Conservation (phyloP, 2,329 filamentous ascomycete genomes). For the Plenodomus lindquistii region DNA sequence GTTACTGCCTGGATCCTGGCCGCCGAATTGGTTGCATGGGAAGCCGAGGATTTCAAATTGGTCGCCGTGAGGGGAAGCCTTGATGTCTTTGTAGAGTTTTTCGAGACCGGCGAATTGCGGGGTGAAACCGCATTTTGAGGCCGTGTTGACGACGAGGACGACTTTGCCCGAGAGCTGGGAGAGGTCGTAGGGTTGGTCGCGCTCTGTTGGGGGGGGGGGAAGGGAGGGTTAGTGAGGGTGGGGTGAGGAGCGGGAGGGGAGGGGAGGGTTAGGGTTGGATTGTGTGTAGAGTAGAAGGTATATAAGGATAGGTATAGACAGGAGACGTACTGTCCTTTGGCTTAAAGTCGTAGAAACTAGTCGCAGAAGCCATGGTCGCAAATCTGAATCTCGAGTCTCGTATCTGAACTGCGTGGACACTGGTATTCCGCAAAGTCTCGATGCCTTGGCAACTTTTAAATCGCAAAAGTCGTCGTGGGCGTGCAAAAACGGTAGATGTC, state of each 20-base stretch:
- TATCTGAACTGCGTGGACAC: no score
- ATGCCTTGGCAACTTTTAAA: no score
- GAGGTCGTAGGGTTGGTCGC: slow-evolving; percentile 72
- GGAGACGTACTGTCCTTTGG: slow-evolving; percentile 73
- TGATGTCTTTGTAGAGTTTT: slow-evolving; percentile 80
- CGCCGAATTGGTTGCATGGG: slow-evolving; percentile 96
- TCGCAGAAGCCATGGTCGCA: slow-evolving; percentile 67
- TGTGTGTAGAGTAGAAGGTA: neutral
- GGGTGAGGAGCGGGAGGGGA: neutral
- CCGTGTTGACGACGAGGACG: slow-evolving; percentile 94
- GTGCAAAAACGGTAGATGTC: no score
- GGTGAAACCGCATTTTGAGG: slow-evolving; percentile 98
- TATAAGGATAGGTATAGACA: neutral
- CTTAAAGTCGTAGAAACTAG: slow-evolving; percentile 81
- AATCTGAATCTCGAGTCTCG: slow-evolving; percentile 2
- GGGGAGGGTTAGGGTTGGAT: neutral
- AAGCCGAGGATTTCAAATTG: slow-evolving; percentile 91
- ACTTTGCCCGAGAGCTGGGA: slow-evolving; percentile 81
- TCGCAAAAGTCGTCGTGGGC: no score
- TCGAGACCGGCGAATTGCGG: slow-evolving; percentile 92
- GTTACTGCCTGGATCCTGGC: slow-evolving; percentile 80
- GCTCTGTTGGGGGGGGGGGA: slow-evolving; percentile 58
- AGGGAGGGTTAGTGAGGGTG: slow-evolving; percentile 1
- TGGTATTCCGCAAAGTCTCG: no score
- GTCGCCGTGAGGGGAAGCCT: slow-evolving; percentile 65